phyloP scores from a whole-genome alignment of 495 filamentous ascomycete species.

The Astrothelium subdiscretum region DNA sequence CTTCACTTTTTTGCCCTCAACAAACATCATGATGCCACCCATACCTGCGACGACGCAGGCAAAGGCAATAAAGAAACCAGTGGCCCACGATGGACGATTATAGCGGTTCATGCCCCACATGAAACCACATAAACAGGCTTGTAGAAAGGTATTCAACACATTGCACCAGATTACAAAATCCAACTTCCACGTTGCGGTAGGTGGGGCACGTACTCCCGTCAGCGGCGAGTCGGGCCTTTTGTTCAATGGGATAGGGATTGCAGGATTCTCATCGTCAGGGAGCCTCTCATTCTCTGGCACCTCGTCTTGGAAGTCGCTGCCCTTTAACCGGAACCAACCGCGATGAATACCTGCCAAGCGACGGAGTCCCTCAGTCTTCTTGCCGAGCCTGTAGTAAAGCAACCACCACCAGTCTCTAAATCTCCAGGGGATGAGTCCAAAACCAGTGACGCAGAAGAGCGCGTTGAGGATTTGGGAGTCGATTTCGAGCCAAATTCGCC shows the following conservation, averaged over 20 bases:
- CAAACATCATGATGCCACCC: conserved; percentile 57
- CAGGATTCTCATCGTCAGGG: conserved; percentile 32
- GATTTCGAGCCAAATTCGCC: conserved; percentile 73
- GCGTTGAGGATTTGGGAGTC: conserved; percentile 79
- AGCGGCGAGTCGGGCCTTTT: conserved; percentile 45
- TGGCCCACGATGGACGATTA: conserved; percentile 59
- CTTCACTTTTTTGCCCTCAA: conserved; percentile 54
- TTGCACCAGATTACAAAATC: conserved; percentile 70
- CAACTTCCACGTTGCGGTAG: conserved; percentile 61
- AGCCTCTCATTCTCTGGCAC: conserved; percentile 18
- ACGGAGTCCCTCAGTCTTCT: conserved; percentile 42
- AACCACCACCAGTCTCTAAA: conserved; percentile 68
- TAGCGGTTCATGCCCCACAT: conserved; percentile 73
- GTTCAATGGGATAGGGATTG: conserved; percentile 43
- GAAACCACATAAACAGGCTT: conserved; percentile 54
- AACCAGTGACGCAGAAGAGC: conserved; percentile 78
- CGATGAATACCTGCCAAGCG: conserved; percentile 54
- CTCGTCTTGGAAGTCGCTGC: conserved; percentile 31
- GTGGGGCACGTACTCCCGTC: conserved; percentile 52
- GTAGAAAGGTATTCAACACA: conserved; percentile 64
- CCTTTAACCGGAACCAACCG: conserved; percentile 57
- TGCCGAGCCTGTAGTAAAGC: conserved; percentile 45
- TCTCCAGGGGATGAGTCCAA: conserved; percentile 75
- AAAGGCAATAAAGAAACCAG: conserved; percentile 60
- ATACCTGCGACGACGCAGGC: conserved; percentile 55